phyloP scores from a whole-genome alignment of 176 grass and related monocot genomes.

The Oryza meyeriana region DNA sequence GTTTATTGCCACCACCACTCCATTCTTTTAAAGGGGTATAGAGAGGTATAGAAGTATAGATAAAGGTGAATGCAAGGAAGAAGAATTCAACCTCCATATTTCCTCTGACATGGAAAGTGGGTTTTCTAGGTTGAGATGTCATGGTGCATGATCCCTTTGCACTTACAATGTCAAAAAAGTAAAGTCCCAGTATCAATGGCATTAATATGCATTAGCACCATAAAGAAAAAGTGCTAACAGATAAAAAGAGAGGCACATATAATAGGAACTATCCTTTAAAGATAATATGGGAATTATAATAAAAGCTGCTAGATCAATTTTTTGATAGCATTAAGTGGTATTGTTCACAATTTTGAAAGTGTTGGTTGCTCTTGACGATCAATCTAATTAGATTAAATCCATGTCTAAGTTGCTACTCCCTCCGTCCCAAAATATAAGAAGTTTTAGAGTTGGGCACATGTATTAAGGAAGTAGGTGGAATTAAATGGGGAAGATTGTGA shows the following conservation, averaged over 20 bases:
- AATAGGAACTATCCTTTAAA: not conserved
- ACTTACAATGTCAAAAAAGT: not conserved
- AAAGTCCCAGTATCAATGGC: not conserved
- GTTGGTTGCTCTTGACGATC: not conserved
- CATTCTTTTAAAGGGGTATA: too few relatives aligned
- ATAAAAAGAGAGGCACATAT: not conserved
- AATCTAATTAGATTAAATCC: slow-evolving; percentile 10
- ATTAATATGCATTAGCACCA: not conserved
- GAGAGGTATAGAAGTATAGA: too few relatives aligned
- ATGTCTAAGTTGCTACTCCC: not conserved
- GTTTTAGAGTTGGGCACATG: too few relatives aligned
- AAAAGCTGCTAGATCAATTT: not conserved
- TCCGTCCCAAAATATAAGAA: too few relatives aligned
- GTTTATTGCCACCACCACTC: too few relatives aligned
- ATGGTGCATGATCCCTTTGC: not conserved
- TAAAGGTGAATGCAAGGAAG: not conserved
- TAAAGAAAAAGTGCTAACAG: not conserved
- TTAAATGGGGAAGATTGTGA: too few relatives aligned
- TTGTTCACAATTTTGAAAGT: not conserved
- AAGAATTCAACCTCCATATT: not conserved
- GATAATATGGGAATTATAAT: not conserved
- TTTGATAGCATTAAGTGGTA: not conserved
- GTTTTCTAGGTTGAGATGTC: not conserved
- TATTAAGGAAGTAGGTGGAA: too few relatives aligned
- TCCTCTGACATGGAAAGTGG: not conserved